phyloP scores from a whole-genome alignment of 192 early-diverging fungal species.

The Gonapodya prolifera region DNA sequence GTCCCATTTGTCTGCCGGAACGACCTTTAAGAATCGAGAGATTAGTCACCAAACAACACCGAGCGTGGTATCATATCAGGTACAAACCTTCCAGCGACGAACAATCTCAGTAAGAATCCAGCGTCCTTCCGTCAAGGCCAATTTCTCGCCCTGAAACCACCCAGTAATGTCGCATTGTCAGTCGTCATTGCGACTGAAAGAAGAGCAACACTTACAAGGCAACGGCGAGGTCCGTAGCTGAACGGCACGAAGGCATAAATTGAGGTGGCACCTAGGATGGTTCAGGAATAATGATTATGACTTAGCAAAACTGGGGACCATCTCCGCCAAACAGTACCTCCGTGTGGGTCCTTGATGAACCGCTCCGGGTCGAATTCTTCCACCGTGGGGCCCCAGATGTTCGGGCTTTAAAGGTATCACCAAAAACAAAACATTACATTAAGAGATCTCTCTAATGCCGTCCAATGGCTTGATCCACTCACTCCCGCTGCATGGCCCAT shows the following conservation, averaged over 20 bases:
- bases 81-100: background rate
- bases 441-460: no score
- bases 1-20: background rate
- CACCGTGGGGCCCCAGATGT: background rate
- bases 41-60: no score
- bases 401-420: no score
- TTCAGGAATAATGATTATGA: no score
- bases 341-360: background rate
- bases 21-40: background rate
- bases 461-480: no score
- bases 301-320: no score
- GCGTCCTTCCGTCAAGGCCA: background rate
- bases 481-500: background rate
- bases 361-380: background rate
- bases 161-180: no score
- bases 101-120: background rate
- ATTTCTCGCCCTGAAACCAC: background rate
- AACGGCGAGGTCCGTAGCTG: background rate
- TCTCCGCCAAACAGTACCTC: no score
- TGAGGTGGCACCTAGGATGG: background rate
- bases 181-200: no score
- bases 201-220: background rate
- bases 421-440: no score
- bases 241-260: background rate
- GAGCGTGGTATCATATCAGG: background rate